Evolutionary conservation across 352 stramenopile genomes (phyloP), one percentile per base, ranked within the genome.

Genomic region (Plasmopara muralis): DNA sequence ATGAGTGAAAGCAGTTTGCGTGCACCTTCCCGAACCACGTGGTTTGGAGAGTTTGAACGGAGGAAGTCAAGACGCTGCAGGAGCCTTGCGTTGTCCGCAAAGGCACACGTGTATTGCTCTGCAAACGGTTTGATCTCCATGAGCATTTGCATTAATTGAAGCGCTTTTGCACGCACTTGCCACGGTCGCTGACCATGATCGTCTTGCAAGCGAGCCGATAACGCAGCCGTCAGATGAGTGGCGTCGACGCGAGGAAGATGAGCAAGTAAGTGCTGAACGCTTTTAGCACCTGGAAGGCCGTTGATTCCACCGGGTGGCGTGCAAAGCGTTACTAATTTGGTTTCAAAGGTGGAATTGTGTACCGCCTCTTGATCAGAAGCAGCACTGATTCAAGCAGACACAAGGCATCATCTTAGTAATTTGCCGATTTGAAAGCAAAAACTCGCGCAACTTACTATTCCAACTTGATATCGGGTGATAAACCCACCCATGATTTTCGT

Each of bases 1-100:
- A 85, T 64, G 43, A 87, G 55, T 34, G 76, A 87, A 31, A 83
- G 37, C 15, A 77, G 55, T 34, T 73, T 85, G 15, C 76, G 76
- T 6, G 71, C 66, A 47, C 74, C 72, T 25, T 85, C 72, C 6
- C 76, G 69, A 0, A 66, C 54, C 18, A 82, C 63, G 12, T 67
- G 60, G 45, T 72, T 85, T 63, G 70, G 63, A 30, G 68, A 61
- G 6, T 53, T 44, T 0, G 31, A 60, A 3, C 69, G 73, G 6
- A 81, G 58, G 10, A 33, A 35, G 8, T 84, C 75, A 15, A 81
- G 14, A 5, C 56, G 54, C 29, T 71, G 44, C 45, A 74, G 8
- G 9, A 86, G 46, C 28, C 16, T 9, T 5, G 40, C 2, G 46
- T 72, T 57, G 12, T 57, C 31, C 3, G 43, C 43, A 40, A 86